phyloP scores from a whole-genome alignment of 139 green algal genomes.

The Auxenochlorella pyrenoidosa region DNA sequence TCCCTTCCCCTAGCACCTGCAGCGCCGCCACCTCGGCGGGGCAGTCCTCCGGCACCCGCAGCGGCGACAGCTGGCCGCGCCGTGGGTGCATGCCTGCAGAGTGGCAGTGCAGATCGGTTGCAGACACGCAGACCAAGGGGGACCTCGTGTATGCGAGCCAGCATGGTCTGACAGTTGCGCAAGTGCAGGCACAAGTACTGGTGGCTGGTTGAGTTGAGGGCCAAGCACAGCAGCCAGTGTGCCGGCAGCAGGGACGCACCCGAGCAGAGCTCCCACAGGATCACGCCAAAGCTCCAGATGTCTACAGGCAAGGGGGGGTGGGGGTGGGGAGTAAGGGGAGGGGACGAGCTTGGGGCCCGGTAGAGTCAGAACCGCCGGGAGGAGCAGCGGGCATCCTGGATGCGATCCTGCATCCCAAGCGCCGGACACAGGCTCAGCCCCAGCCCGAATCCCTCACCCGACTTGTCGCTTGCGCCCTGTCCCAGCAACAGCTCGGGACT shows the following conservation, averaged over 20 bases:
- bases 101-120: not conserved
- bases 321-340: too few relatives aligned
- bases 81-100: not conserved
- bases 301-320: not conserved
- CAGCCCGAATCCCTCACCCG: not conserved
- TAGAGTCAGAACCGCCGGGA: too few relatives aligned
- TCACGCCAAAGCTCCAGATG: slow-evolving; percentile 13
- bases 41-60: slow-evolving; percentile 24
- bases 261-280: slow-evolving; percentile 15
- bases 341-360: too few relatives aligned
- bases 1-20: not conserved
- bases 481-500: slow-evolving; percentile 1
- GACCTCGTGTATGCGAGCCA: too few relatives aligned
- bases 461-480: not conserved
- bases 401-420: too few relatives aligned
- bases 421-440: too few relatives aligned
- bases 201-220: too few relatives aligned
- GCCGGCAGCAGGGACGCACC: not conserved
- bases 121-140: too few relatives aligned
- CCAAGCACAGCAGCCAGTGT: too few relatives aligned
- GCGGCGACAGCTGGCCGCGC: slow-evolving; percentile 6
- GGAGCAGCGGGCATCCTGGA: too few relatives aligned
- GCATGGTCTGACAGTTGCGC: too few relatives aligned
- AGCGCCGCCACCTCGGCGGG: slow-evolving; percentile 9
- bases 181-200: too few relatives aligned